Percentiles rank a stretch among this genome's conserved stretches.
These are phyloP conservation scores for Pseudopyrenochaeta lycopersici DNA, from an alignment of 2,329 filamentous ascomycete species.

Conservation along the genomic window DNA sequence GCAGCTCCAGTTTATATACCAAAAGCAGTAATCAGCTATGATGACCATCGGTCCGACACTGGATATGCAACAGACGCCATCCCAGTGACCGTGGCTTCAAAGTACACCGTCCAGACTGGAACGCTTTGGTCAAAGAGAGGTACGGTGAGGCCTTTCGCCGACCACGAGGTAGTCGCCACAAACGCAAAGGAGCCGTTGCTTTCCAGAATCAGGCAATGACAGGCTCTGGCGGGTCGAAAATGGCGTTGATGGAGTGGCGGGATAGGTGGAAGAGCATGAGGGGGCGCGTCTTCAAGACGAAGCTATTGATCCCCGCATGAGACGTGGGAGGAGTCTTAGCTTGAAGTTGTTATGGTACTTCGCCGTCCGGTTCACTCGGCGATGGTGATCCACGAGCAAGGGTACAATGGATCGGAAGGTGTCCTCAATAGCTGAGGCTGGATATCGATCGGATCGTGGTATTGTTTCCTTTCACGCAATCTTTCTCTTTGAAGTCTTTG, in stretches of 20 bases:
- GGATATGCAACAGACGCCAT: not conserved
- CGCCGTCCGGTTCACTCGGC: not conserved
- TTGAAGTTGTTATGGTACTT: not conserved
- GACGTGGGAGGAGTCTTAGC: not conserved
- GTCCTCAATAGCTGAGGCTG: not conserved
- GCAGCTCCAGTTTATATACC: slow-evolving; percentile 4
- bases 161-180: not conserved
- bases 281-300: not conserved
- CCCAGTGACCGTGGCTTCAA: not conserved
- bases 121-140: not conserved
- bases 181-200: not conserved
- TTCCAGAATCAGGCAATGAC: slow-evolving; percentile 2
- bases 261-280: not conserved
- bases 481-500: not conserved
- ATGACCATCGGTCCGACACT: not conserved
- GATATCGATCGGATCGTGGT: not conserved
- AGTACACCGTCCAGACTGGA: not conserved
- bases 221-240: not conserved
- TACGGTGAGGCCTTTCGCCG: not conserved
- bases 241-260: not conserved
- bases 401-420: not conserved
- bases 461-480: not conserved
- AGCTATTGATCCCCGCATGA: slow-evolving; percentile 6
- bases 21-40: not conserved
- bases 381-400: not conserved